These are phyloP conservation scores for Quercus cerris DNA, from an alignment of 306 rosid genomes.

Conservation along the genomic window DNA sequence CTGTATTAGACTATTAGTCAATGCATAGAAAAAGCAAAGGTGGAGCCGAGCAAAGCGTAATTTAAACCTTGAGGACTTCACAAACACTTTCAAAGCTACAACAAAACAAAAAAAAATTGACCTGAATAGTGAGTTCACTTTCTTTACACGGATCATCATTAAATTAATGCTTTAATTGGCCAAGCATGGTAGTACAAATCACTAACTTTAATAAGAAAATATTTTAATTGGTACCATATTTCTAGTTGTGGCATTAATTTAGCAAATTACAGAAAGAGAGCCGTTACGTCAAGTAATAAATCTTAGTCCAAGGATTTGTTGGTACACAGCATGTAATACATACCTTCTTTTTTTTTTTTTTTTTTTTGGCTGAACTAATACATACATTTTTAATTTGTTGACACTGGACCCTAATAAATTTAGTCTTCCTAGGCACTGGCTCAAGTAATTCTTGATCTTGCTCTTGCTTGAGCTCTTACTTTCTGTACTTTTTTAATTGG, in stretches of 20 bases:
- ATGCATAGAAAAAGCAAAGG: too few relatives aligned
- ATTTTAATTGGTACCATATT: not conserved
- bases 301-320: too few relatives aligned
- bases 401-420: too few relatives aligned
- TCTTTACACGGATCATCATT: not conserved
- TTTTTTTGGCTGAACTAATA: too few relatives aligned
- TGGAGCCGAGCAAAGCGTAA: not conserved
- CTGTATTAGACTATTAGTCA: too few relatives aligned
- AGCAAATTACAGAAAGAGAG: not conserved
- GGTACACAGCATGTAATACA: too few relatives aligned
- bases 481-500: fast-evolving
- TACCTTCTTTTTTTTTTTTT: too few relatives aligned
- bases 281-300: not conserved
- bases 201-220: not conserved
- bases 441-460: too few relatives aligned
- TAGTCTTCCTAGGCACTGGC: too few relatives aligned
- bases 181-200: not conserved
- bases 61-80: too few relatives aligned
- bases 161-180: not conserved
- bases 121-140: not conserved
- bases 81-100: not conserved
- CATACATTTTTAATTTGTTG: too few relatives aligned
- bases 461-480: too few relatives aligned
- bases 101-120: not conserved
- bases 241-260: not conserved